Conservation (phyloP, 768 basidiomycete species). For the Dioszegia aurantiaca region DNA sequence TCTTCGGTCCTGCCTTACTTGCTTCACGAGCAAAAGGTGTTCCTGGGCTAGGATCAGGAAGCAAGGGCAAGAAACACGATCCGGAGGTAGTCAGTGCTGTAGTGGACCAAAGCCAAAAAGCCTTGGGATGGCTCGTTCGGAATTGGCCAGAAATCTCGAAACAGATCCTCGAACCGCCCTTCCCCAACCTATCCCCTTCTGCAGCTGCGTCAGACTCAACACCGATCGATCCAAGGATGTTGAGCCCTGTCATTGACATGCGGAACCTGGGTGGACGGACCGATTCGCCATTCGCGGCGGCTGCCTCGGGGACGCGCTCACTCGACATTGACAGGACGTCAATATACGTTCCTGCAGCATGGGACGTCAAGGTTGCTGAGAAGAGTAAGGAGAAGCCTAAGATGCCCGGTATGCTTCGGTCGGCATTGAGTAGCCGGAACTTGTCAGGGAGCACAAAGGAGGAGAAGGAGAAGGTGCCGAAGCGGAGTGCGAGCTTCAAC, state of each 20-base stretch:
- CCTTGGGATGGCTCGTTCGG: constrained; percentile 33
- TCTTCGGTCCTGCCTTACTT: constrained; percentile 56
- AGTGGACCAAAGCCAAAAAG: constrained; percentile 31
- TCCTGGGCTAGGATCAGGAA: constrained; percentile 34
- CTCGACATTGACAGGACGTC: constrained; percentile 6
- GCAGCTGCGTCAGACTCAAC: not conserved
- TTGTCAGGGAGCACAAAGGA: constrained; percentile 22
- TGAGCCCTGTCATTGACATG: constrained; percentile 35
- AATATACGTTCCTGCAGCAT: not conserved
- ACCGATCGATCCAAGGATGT: constrained; percentile 25
- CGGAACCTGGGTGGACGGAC: constrained; percentile 5
- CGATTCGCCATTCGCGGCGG: constrained; percentile 12
- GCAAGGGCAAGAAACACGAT: constrained; percentile 21
- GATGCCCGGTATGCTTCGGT: constrained; percentile 5
- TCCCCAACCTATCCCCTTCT: constrained; percentile 7
- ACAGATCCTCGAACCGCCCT: constrained; percentile 30
- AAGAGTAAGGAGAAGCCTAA: constrained; percentile 5
- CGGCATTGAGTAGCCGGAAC: constrained; percentile 35
- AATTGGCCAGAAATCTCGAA: constrained; percentile 36
- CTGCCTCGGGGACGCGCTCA: not conserved
- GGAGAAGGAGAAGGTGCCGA: constrained; percentile 25
- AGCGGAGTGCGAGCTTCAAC: constrained; percentile 39
- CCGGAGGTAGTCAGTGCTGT: constrained; percentile 30
- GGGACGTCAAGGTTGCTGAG: not conserved
- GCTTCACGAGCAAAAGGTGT: constrained; percentile 37